Percentiles rank a stretch among this genome's conserved stretches.
These are phyloP conservation scores for Beauveria caledonica DNA, from an alignment of 2,329 filamentous ascomycete genomes.

Conservation along the genomic window DNA sequence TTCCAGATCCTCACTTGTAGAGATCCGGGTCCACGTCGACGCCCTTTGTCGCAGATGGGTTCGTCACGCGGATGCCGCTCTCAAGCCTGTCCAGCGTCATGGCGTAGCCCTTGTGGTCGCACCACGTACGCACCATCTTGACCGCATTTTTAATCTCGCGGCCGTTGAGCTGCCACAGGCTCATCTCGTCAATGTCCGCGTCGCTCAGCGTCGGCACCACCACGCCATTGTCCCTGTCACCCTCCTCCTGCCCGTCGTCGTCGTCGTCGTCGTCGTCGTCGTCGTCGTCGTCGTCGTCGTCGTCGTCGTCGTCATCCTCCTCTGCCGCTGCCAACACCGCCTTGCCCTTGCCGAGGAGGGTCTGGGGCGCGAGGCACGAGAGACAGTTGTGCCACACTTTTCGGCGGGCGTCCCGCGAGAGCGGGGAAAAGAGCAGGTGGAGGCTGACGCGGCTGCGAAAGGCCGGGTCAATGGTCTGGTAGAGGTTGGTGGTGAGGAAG, in stretches of 20 bases:
- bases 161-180: slow-evolving; percentile 35
- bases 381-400: slow-evolving; percentile 40
- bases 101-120: slow-evolving; percentile 33
- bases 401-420: slow-evolving; percentile 29
- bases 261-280: too few species aligned
- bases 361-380: slow-evolving; percentile 22
- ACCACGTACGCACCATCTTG: slow-evolving; percentile 38
- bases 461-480: slow-evolving; percentile 34
- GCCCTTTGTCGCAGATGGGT: slow-evolving; percentile 32
- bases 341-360: neutral
- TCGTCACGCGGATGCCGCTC: slow-evolving; percentile 37
- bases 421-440: slow-evolving; percentile 35
- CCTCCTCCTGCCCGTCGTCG: neutral
- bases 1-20: neutral
- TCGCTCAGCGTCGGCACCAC: slow-evolving; percentile 18
- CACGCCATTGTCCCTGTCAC: neutral
- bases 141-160: slow-evolving; percentile 40
- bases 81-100: slow-evolving; percentile 35
- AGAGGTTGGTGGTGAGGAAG: slow-evolving; percentile 37
- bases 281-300: neutral
- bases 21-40: slow-evolving; percentile 13
- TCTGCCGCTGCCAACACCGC: neutral
- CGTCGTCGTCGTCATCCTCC: neutral
- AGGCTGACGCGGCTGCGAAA: slow-evolving; percentile 39
- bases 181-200: slow-evolving; percentile 30